Evolutionary conservation across 495 filamentous ascomycete genomes (phyloP), one percentile per base, ranked within the genome.

Genomic region (Aspergillus indologenus): DNA sequence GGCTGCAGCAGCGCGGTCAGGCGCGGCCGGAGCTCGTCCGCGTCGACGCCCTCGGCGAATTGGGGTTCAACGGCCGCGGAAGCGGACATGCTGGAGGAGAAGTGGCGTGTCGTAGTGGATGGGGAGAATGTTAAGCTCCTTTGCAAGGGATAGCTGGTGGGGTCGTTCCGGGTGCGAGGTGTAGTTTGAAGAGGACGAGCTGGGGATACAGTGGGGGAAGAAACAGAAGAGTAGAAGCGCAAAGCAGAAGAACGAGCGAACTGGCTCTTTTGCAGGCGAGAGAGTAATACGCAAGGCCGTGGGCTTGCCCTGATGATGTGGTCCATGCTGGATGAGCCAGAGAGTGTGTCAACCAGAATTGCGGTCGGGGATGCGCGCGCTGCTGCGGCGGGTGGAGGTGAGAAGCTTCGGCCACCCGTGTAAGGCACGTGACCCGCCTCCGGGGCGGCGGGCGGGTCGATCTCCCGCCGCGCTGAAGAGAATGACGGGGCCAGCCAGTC

Each of bases 11-110:
- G 59, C 8, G 60, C 48, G 23, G 67, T 48, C 24, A 73, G 60
- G 29, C 60, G 63, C 0, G 64, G 52, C 15, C 58, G 64, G 8
- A 72, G 47, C 56, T 71, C 69, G 17, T 59, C 67, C 12, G 59
- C 49, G 49, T 79, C 67, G 47, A 68, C 67, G 8, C 72, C 72
- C 44, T 76, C 71, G 29, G 76, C 71, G 50, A 74, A 76, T 20
- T 65, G 65, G 21, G 65, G 65, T 24, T 59, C 56, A 14, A 48
- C 20, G 57, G 62, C 64, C 26, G 45, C 64, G n/a, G 69, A 71
- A 18, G 64, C 55, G 64, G 26, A 4, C 34, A 40, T 40, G 34
- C 12, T 40, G 12, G 34, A 40, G 2, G 34, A 8, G 12, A 40
- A 15, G 34, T 65, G 68, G 42, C 67, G 64, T 46, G 58, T 31